phyloP scores from a whole-genome alignment of 495 filamentous ascomycete genomes.

The Penicillium ochrochloron region DNA sequence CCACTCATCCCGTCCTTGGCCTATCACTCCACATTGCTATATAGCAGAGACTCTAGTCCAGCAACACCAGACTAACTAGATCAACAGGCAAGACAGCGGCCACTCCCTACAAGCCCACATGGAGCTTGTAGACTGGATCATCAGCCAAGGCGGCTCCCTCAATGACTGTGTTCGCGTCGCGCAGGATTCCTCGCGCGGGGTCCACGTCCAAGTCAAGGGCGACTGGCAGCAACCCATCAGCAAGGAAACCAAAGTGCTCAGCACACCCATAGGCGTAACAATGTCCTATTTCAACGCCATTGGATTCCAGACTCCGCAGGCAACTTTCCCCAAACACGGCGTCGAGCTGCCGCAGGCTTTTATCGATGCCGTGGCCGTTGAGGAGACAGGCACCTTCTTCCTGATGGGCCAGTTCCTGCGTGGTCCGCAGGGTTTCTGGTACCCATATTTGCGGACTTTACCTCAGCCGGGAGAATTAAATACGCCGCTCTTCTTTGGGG shows the following conservation, averaged over 20 bases:
- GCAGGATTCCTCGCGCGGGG: conserved; percentile 46
- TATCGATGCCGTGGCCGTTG: conserved; percentile 41
- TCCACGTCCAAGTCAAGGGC: conserved; percentile 50
- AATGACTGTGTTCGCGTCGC: conserved; percentile 47
- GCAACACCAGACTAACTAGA: conserved; percentile 14
- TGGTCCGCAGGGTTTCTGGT: conserved; percentile 59
- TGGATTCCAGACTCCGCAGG: conserved; percentile 25
- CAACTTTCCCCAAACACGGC: conserved; percentile 42
- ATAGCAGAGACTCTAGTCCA: background rate
- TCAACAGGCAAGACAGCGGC: conserved; percentile 17
- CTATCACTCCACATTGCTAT: background rate
- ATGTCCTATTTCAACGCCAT: conserved; percentile 60
- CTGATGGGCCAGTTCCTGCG: conserved; percentile 61
- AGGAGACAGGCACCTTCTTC: conserved; percentile 55
- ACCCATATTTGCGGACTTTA: conserved; percentile 62
- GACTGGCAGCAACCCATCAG: conserved; percentile 30
- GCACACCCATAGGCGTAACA: conserved; percentile 50
- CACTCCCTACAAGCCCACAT: conserved; percentile 36
- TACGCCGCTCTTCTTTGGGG: conserved; percentile 62
- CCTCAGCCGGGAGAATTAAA: conserved; percentile 58
- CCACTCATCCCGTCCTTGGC: conserved; percentile 10
- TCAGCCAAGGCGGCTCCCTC: conserved; percentile 45
- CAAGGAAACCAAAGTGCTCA: conserved; percentile 45
- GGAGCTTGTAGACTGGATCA: conserved; percentile 48
- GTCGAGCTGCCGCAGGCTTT: conserved; percentile 40